Percentiles rank a stretch among this genome's conserved stretches.
These are phyloP conservation scores for Kentomonas sorsogonicus DNA, from an alignment of 208 protist species.

Conservation along the genomic window DNA sequence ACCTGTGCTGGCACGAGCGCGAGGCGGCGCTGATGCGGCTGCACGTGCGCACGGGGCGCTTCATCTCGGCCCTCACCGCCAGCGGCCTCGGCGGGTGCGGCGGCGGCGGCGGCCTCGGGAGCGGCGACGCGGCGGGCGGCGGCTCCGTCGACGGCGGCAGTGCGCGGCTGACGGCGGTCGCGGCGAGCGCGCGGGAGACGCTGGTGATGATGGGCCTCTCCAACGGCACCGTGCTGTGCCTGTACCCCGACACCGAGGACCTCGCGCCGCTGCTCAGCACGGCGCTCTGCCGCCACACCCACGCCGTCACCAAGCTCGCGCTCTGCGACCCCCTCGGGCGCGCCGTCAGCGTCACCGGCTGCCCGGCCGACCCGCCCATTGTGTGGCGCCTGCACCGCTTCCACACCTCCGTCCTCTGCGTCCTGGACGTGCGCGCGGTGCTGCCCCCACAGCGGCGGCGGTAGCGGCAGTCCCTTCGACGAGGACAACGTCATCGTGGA, in stretches of 20 bases:
- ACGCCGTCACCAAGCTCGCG: conserved; percentile 54
- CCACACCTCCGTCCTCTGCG: conserved; percentile 31
- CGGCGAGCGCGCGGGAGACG: conserved; percentile 53
- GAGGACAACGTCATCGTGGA: conserved; percentile 25
- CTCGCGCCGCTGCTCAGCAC: conserved; percentile 27
- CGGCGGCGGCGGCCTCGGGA: no score
- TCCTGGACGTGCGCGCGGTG: conserved; percentile 23
- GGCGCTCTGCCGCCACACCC: conserved; percentile 59
- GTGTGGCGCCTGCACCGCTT: conserved; percentile 74
- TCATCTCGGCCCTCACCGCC: no score
- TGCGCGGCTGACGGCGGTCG: conserved; percentile 49
- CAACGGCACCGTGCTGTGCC: conserved; percentile 65
- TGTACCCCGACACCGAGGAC: conserved; percentile 35
- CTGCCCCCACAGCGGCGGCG: conserved; percentile 21
- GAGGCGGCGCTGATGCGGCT: conserved; percentile 65
- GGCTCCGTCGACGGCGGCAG: conserved; percentile 41
- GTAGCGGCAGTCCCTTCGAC: neutral
- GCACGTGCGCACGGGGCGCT: no score
- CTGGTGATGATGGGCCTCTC: conserved; percentile 51
- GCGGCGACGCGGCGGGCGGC: conserved; percentile 23
- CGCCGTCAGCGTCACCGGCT: conserved; percentile 58
- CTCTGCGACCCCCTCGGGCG: conserved; percentile 30
- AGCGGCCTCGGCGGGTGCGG: no score
- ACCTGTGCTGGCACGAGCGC: conserved; percentile 56
- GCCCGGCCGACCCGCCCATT: conserved; percentile 44